These are phyloP conservation scores for Talaromyces sp. DNA, from an alignment of 2,329 filamentous ascomycete genomes.

Conservation along the genomic window DNA sequence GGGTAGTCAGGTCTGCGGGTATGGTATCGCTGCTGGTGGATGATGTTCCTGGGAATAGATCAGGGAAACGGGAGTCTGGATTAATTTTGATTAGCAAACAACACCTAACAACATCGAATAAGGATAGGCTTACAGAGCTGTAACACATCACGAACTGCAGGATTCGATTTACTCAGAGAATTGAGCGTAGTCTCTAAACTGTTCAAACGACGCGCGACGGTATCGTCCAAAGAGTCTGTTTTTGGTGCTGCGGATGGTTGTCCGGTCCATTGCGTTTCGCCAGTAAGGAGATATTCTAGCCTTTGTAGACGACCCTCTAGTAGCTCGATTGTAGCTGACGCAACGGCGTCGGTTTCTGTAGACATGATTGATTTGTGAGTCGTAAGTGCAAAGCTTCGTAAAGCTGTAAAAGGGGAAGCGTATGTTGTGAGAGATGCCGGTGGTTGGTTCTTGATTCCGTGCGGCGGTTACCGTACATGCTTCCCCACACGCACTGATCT, in stretches of 20 bases:
- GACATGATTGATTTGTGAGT: constrained; percentile 29
- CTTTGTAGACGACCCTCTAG: constrained; percentile 46
- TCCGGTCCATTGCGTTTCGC: constrained; percentile 42
- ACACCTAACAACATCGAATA: neutral
- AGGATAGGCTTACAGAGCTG: constrained; percentile 38
- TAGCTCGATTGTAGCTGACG: constrained; percentile 43
- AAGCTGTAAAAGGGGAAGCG: neutral
- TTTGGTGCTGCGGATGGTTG: constrained; percentile 35
- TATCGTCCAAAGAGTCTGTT: constrained; percentile 38
- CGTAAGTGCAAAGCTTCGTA: neutral
- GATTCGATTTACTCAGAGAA: constrained; percentile 38
- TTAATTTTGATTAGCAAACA: constrained; percentile 15
- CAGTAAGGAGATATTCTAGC: constrained; percentile 47
- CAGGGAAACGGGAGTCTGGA: constrained; percentile 42
- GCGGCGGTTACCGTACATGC: neutral
- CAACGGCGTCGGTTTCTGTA: constrained; percentile 36
- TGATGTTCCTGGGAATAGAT: constrained; percentile 41
- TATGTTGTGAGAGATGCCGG: neutral
- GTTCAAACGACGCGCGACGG: constrained; percentile 41
- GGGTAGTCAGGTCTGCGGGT: constrained; percentile 37
- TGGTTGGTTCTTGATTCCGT: neutral
- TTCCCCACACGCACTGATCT: neutral
- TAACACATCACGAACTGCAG: constrained; percentile 44
- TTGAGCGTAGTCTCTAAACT: constrained; percentile 40
- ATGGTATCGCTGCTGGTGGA: constrained; percentile 28